These are phyloP conservation scores for Cytospora leucostoma DNA, from an alignment of 2,329 filamentous ascomycete species.

Conservation along the genomic window DNA sequence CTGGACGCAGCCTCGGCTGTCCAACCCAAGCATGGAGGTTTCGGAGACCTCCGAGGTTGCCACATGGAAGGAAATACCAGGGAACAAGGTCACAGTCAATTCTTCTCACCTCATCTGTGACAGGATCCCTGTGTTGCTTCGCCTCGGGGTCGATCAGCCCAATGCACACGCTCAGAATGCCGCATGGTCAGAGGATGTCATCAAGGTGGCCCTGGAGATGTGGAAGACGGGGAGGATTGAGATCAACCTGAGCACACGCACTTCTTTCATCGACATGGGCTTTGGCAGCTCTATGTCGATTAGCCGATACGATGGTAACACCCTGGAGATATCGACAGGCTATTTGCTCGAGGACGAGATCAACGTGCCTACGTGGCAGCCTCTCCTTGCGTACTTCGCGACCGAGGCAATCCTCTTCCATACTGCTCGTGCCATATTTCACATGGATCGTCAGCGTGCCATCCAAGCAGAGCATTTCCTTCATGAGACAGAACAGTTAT, in stretches of 20 bases:
- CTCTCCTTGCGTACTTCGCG: slow-evolving; percentile 29
- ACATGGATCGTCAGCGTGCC: slow-evolving; percentile 35
- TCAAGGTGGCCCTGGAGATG: slow-evolving; percentile 31
- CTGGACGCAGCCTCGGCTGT: slow-evolving; percentile 21
- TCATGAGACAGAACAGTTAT: slow-evolving; percentile 32
- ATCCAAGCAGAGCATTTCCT: slow-evolving; percentile 39
- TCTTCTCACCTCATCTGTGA: slow-evolving; percentile 28
- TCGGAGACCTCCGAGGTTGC: slow-evolving; percentile 27
- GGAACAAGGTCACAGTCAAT: slow-evolving; percentile 25
- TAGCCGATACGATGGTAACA: slow-evolving; percentile 30
- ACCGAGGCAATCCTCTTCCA: slow-evolving; percentile 41
- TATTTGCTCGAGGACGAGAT: slow-evolving; percentile 35
- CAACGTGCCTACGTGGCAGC: slow-evolving; percentile 32
- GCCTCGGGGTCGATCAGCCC: slow-evolving; percentile 28
- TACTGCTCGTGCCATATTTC: slow-evolving; percentile 35
- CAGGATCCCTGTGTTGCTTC: slow-evolving; percentile 32
- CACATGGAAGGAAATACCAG: slow-evolving; percentile 24
- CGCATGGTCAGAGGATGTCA: slow-evolving; percentile 30
- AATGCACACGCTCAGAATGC: slow-evolving; percentile 28
- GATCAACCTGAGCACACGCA: slow-evolving; percentile 32
- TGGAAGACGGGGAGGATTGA: slow-evolving; percentile 33
- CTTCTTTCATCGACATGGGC: slow-evolving; percentile 33
- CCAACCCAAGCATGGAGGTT: slow-evolving; percentile 25
- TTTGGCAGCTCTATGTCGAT: slow-evolving; percentile 34
- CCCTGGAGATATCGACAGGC: slow-evolving; percentile 33